Evolutionary conservation across 2,329 filamentous ascomycete genomes (phyloP).

Genomic region (Monilinia fructigena): DNA sequence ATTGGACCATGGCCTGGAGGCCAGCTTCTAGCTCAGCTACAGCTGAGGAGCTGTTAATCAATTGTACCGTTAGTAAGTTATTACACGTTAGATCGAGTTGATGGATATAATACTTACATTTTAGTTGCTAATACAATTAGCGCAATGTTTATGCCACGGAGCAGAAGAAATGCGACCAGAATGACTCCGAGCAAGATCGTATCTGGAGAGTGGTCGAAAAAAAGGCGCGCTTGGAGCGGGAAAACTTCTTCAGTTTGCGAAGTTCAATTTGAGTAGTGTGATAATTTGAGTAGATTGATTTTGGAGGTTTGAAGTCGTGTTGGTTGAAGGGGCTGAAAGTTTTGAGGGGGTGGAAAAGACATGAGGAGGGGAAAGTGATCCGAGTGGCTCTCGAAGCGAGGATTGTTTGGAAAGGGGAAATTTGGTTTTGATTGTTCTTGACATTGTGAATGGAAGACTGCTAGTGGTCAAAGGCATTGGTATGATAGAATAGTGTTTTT

Average conservation of each 20-base stretch:
- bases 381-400: not conserved
- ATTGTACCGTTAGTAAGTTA: not conserved
- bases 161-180: not conserved
- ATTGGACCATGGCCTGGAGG: not conserved
- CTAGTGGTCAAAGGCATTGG: not conserved
- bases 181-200: no score
- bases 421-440: not conserved
- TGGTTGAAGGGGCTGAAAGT: not conserved
- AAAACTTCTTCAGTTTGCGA: not conserved
- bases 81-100: not conserved
- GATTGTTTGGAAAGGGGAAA: not conserved
- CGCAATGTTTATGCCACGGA: not conserved
- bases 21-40: not conserved
- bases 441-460: no score
- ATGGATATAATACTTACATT: not conserved
- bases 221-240: no score
- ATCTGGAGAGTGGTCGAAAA: not conserved
- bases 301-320: rapidly evolving
- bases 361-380: not conserved
- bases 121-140: not conserved
- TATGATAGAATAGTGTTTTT: not conserved
- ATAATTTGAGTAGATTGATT: not conserved
- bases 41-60: not conserved
- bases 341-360: not conserved
- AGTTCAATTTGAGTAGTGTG: not conserved